Conservation (phyloP, 2,329 filamentous ascomycete species). For the Venturia effusa region DNA sequence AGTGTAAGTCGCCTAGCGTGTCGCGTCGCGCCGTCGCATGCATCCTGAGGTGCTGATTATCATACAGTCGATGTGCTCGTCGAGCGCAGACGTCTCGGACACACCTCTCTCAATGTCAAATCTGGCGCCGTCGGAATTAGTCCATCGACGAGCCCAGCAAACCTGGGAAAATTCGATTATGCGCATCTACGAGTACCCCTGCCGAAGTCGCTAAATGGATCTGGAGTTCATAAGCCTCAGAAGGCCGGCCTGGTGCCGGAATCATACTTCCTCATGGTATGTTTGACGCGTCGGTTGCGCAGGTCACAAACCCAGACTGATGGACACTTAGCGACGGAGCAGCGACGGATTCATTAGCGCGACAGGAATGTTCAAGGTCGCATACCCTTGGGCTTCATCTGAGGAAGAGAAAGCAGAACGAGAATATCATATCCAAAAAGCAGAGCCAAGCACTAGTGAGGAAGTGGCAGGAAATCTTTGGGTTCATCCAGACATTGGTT, state of each 20-base stretch:
- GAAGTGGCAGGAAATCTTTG: constrained; percentile 96
- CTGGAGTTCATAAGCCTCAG: constrained; percentile 82
- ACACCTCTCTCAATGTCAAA: constrained; percentile 81
- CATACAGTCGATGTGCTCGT: constrained; percentile 49
- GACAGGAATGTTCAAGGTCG: constrained; percentile 87
- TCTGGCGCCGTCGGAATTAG: constrained; percentile 60
- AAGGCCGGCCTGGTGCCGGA: constrained; percentile 53
- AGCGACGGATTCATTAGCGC: constrained; percentile 75
- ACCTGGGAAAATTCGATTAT: constrained; percentile 84
- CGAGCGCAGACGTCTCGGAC: constrained; percentile 74
- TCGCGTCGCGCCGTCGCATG: constrained; percentile 15
- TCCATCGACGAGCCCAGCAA: constrained; percentile 60
- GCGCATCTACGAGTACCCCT: constrained; percentile 87
- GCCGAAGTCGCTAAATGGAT: constrained; percentile 75
- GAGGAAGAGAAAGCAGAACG: constrained; percentile 67
- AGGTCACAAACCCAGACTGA: not conserved
- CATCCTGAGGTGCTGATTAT: not conserved
- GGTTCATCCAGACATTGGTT: constrained; percentile 71
- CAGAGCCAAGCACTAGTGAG: constrained; percentile 71
- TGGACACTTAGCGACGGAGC: constrained; percentile 55
- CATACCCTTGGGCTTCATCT: constrained; percentile 66
- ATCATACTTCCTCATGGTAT: constrained; percentile 89
- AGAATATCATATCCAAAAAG: constrained; percentile 61
- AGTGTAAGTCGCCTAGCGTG: constrained; percentile 42
- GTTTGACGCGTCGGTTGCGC: constrained; percentile 15